Evolutionary conservation across 2,329 filamentous ascomycete genomes (phyloP).

Genomic region (Colletotrichum viniferum): DNA sequence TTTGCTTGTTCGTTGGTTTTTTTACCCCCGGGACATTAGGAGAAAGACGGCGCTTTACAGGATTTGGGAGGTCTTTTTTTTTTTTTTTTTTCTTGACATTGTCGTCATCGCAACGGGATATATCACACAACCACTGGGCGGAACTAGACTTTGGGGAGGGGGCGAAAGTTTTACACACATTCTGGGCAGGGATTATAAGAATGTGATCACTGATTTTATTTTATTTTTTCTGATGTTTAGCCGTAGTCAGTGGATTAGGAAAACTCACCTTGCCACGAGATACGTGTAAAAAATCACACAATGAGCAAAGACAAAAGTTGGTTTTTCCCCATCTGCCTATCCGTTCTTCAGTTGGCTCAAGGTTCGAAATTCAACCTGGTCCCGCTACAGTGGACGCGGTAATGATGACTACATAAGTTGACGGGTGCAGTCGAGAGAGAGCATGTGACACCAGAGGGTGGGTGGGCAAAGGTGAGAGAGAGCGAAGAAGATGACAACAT

Average conservation of each 20-base stretch:
- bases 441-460: not conserved
- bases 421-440: not conserved
- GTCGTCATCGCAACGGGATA: not conserved
- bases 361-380: not conserved
- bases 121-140: slow-evolving; percentile 3
- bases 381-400: not conserved
- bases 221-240: slow-evolving; percentile 4
- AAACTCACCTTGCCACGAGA: not conserved
- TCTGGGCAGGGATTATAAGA: slow-evolving; percentile 11
- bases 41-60: slow-evolving; percentile 18
- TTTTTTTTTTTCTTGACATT: not conserved
- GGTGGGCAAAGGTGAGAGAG: not conserved
- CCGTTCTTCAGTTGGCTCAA: not conserved
- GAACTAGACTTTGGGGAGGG: slow-evolving; percentile 10
- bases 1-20: not conserved
- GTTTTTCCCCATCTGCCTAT: not conserved
- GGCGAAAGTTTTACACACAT: slow-evolving; percentile 2
- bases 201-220: not conserved
- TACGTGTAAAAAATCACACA: not conserved
- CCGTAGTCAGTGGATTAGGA: not conserved
- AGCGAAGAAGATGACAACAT: not conserved
- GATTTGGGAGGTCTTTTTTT: not conserved
- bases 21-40: not conserved
- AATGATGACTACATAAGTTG: not conserved
- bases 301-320: not conserved